Base-by-base conservation (phyloP, 306 rosid species). In the Cicer arietinum region DNA sequence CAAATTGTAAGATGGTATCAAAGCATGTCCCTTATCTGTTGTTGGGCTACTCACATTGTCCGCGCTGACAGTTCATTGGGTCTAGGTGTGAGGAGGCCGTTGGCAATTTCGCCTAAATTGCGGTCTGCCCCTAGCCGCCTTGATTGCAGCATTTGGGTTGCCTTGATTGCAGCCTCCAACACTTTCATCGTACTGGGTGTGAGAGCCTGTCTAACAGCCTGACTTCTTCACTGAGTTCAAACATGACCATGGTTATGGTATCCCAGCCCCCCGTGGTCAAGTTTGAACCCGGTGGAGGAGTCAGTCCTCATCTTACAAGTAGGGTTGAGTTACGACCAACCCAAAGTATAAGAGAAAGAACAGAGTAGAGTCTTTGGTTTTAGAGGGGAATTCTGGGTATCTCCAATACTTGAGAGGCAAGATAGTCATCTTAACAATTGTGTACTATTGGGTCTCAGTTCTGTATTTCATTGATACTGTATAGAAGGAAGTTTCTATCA, bases 401-500 rank as follows among this genome's bases (percentile, higher is more conserved):
- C 64, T 58, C 7, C n/a, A 56, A 22, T 20, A 57, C 8, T 3
- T 22, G 16, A 22, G 64, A 58, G 64, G n/a, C 5, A 22, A 58
- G 64, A 58, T 39, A 58, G 40, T 58, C 8, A 10, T 25, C 14
- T 64, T 25, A 47, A 47, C 44, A 25, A 48, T n/a, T 47, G 39
- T 46, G 53, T 47, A 30, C 30, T 48, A 30, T 30, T 25, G 59
- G 73, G 42, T 47, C 22, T 68, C 25, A 4, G 35, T 50, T 69
- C 9, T 69, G 74, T 50, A 69, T 14, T 14, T 30, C 14, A 48
- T 47, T 68, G 60, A 30, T 69, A 30, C 13, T 68, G 43, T 68
- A 68, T 68, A 7, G n/a, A 16, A 47, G 59, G 22, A 52, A 47
- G 69, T 47, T 47, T 68, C 45, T 47, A 8, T 10, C 5, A 30